phyloP scores from a whole-genome alignment of 2,329 filamentous ascomycete species.

The Hawksworthiomyces lignivorus region DNA sequence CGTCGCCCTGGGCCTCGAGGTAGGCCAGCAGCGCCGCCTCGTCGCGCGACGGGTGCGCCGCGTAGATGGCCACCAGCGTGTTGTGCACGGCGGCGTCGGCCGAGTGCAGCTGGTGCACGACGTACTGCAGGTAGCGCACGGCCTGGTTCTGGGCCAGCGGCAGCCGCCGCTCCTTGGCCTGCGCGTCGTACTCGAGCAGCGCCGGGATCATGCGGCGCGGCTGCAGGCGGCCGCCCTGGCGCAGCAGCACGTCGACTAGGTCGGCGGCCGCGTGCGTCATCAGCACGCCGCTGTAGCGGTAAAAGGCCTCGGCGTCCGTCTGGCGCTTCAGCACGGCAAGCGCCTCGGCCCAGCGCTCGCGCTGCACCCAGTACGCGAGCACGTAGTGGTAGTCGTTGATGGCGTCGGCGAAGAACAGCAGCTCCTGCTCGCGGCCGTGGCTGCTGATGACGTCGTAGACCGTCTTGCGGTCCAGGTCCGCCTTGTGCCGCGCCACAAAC shows the following conservation, averaged over 20 bases:
- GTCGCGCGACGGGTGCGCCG: slow-evolving; percentile 72
- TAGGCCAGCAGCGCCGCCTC: slow-evolving; percentile 83
- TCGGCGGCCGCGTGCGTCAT: slow-evolving; percentile 83
- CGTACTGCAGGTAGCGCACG: slow-evolving; percentile 85
- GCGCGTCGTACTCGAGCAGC: slow-evolving; percentile 85
- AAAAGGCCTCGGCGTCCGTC: slow-evolving; percentile 86
- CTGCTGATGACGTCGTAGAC: slow-evolving; percentile 94
- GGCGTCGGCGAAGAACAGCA: slow-evolving; percentile 82
- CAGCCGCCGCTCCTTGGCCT: slow-evolving; percentile 58
- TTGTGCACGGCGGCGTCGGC: slow-evolving; percentile 88
- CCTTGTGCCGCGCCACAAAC: slow-evolving; percentile 77
- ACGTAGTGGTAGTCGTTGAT: slow-evolving; percentile 93
- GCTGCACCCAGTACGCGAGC: slow-evolving; percentile 92
- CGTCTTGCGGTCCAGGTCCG: slow-evolving; percentile 82
- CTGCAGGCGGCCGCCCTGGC: slow-evolving; percentile 73
- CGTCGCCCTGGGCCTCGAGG: slow-evolving; percentile 80
- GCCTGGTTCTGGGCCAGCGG: slow-evolving; percentile 77
- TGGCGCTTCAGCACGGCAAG: slow-evolving; percentile 87
- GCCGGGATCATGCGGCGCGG: slow-evolving; percentile 86
- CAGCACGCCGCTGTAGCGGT: slow-evolving; percentile 92
- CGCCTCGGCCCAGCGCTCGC: slow-evolving; percentile 84
- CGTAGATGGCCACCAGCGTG: slow-evolving; percentile 92
- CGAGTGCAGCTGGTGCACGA: slow-evolving; percentile 78
- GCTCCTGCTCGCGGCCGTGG: slow-evolving; percentile 86
- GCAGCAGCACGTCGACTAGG: slow-evolving; percentile 90